Evolutionary conservation across 345 rosid genomes (phyloP).

Genomic region (Syzygium jambos): DNA sequence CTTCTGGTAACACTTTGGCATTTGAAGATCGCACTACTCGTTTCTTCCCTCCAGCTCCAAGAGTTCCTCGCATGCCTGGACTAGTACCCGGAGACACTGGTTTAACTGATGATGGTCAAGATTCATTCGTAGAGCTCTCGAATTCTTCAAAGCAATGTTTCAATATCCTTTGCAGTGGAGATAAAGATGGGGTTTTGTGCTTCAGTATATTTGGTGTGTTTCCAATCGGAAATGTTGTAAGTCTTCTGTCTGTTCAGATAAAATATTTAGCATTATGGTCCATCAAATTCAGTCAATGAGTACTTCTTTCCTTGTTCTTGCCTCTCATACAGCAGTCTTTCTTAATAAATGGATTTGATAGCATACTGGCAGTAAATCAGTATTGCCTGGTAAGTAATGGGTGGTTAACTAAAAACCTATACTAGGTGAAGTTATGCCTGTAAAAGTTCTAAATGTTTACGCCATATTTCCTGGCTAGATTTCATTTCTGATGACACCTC

Average conservation of each 20-base stretch:
- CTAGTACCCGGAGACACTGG: slow-evolving; percentile 75
- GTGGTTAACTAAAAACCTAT: background rate
- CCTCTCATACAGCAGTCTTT: background rate
- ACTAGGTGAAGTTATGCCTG: background rate
- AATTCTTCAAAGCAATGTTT: slow-evolving; percentile 61
- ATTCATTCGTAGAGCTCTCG: slow-evolving; percentile 70
- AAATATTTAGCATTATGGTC: background rate
- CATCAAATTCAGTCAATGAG: background rate
- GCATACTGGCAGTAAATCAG: background rate
- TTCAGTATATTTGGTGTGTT: slow-evolving; percentile 90
- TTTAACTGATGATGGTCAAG: slow-evolving; percentile 76
- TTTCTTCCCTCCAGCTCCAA: slow-evolving; percentile 89
- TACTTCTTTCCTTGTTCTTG: background rate
- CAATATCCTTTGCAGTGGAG: slow-evolving; percentile 87
- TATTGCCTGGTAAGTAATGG: background rate
- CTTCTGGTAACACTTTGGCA: slow-evolving; percentile 20
- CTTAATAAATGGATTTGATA: background rate
- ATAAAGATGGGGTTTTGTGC: slow-evolving; percentile 75
- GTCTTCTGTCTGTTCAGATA: slow-evolving; percentile 5
- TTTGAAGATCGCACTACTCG: slow-evolving; percentile 84
- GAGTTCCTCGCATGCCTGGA: slow-evolving; percentile 73
- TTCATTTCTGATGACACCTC: background rate
- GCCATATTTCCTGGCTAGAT: background rate
- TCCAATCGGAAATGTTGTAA: slow-evolving; percentile 84
- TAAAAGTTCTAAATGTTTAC: background rate